Evolutionary conservation across 2,329 filamentous ascomycete species (phyloP).

Genomic region (Fulvia fulva): DNA sequence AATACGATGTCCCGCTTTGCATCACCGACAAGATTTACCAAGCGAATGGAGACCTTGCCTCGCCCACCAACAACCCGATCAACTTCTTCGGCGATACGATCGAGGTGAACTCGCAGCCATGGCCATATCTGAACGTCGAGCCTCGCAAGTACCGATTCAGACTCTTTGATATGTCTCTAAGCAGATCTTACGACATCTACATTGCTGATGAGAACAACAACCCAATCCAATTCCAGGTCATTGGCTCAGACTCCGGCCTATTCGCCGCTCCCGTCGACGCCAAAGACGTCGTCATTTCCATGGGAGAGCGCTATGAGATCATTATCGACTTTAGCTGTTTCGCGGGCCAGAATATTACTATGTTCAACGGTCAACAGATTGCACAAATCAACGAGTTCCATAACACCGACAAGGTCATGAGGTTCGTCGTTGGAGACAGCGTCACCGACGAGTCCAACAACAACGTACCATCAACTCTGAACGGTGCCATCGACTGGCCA

Average conservation of each 20-base stretch:
- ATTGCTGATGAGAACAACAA: conserved; percentile 38
- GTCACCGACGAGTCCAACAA: conserved; percentile 39
- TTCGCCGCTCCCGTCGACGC: conserved; percentile 44
- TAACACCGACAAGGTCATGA: conserved; percentile 52
- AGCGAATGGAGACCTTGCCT: conserved; percentile 46
- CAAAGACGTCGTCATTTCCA: conserved; percentile 45
- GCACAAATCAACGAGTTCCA: conserved; percentile 46
- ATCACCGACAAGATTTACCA: conserved; percentile 52
- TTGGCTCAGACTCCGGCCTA: conserved; percentile 54
- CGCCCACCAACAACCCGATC: conserved; percentile 41
- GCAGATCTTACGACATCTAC: conserved; percentile 48
- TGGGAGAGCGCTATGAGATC: conserved; percentile 57
- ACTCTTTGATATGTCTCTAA: conserved; percentile 50
- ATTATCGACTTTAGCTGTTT: conserved; percentile 53
- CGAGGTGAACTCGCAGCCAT: conserved; percentile 57
- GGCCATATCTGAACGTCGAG: conserved; percentile 57
- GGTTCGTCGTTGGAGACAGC: conserved; percentile 46
- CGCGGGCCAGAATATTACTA: conserved; percentile 43
- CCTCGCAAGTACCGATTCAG: conserved; percentile 59
- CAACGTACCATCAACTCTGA: conserved; percentile 36
- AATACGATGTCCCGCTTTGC: conserved; percentile 53
- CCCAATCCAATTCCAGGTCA: conserved; percentile 49
- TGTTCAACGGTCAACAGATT: conserved; percentile 26
- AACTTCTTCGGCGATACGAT: conserved; percentile 57
- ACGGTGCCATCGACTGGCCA: conserved; percentile 32